Percentiles rank a stretch among this genome's conserved stretches.
Conservation (phyloP, 768 basidiomycete genomes). For the Pulveroboletus sp. region DNA sequence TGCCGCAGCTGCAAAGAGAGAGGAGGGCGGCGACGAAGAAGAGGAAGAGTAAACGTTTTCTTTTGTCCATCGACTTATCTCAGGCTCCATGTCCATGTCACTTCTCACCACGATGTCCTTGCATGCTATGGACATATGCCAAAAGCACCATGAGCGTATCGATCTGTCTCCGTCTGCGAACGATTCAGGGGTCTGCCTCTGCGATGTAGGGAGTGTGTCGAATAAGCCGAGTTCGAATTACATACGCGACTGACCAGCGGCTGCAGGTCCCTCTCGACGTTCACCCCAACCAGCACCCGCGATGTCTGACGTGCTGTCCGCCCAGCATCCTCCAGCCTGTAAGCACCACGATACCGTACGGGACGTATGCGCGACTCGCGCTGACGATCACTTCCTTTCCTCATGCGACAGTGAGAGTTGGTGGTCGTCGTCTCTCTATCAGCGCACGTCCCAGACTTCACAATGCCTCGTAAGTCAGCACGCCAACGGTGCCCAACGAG, state of each 20-base stretch:
- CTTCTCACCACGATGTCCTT: constrained; percentile 27
- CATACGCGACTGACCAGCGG: neutral
- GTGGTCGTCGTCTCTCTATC: constrained; percentile 47
- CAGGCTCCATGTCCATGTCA: constrained; percentile 25
- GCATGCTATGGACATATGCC: constrained; percentile 29
- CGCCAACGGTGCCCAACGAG: too few species aligned
- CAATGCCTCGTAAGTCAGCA: constrained; percentile 26
- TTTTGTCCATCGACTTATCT: constrained; percentile 21
- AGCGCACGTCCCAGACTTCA: constrained; percentile 38
- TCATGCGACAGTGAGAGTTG: constrained; percentile 35
- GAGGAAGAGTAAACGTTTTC: constrained; percentile 68
- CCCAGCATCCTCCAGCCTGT: constrained; percentile 48
- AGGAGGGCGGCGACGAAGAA: constrained; percentile 84
- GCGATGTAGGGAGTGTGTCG: too few species aligned
- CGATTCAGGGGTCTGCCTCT: too few species aligned
- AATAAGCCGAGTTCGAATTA: neutral
- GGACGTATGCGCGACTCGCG: neutral
- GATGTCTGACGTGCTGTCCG: constrained; percentile 29
- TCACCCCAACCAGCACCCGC: neutral
- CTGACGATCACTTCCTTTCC: neutral
- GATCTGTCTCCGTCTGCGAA: neutral
- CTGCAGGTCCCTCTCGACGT: constrained; percentile 2
- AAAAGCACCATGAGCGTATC: constrained; percentile 24
- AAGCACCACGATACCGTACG: constrained; percentile 15
- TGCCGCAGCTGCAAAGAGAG: constrained; percentile 86